Evolutionary conservation across 345 rosid genomes (phyloP).

Genomic region (Populus deltoides): DNA sequence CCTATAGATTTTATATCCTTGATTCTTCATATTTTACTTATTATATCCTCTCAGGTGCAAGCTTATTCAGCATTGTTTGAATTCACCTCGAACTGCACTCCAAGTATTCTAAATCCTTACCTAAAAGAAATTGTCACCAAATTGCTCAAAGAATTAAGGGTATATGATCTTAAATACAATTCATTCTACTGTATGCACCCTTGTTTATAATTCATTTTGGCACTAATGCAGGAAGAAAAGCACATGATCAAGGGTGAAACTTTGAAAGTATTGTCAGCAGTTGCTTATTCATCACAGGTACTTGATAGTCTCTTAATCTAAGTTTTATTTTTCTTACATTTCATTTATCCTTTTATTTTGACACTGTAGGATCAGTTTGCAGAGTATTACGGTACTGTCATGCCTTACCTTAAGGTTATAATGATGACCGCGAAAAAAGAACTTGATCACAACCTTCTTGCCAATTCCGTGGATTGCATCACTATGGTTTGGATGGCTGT

Average conservation of each 20-base stretch:
- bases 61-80: not conserved
- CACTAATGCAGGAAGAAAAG: constrained; percentile 6
- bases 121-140: not conserved
- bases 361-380: constrained; percentile 10
- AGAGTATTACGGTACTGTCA: constrained; percentile 30
- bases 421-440: constrained; percentile 20
- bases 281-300: constrained; percentile 12
- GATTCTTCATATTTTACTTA: not conserved
- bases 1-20: not conserved
- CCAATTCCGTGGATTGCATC: constrained; percentile 1
- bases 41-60: not conserved
- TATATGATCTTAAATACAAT: not conserved
- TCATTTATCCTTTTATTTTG: not conserved
- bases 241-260: not conserved
- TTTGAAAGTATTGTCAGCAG: not conserved
- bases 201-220: not conserved
- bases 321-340: not conserved
- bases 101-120: constrained; percentile 4
- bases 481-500: constrained; percentile 10
- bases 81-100: constrained; percentile 5
- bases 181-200: not conserved
- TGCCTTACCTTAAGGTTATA: constrained; percentile 32
- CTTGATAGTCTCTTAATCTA: not conserved
- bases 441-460: not conserved
- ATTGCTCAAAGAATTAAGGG: constrained; percentile 9